Evolutionary conservation across 2,329 filamentous ascomycete genomes (phyloP).

Genomic region (Fusarium duplospermum): DNA sequence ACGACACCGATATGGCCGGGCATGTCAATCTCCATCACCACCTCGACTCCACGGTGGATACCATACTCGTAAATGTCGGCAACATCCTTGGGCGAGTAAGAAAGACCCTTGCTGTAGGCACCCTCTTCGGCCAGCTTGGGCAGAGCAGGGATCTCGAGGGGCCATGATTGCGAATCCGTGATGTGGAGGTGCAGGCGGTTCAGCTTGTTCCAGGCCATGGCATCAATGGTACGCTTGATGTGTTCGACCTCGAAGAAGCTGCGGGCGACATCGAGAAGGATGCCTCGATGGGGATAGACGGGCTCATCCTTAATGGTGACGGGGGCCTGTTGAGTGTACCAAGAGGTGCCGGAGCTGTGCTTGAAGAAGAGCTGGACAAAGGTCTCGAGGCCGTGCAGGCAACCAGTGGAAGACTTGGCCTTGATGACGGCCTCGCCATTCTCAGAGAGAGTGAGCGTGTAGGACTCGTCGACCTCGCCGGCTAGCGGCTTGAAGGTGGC

Average conservation of each 20-base stretch:
- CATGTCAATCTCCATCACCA: slow-evolving; percentile 73
- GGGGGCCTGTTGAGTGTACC: slow-evolving; percentile 79
- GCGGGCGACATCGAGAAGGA: slow-evolving; percentile 82
- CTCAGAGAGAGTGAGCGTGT: slow-evolving; percentile 70
- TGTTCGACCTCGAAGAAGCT: slow-evolving; percentile 76
- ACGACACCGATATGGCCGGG: slow-evolving; percentile 69
- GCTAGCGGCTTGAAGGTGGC: slow-evolving; percentile 70
- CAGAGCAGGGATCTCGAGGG: slow-evolving; percentile 80
- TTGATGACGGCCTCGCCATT: slow-evolving; percentile 71
- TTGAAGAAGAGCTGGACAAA: slow-evolving; percentile 84
- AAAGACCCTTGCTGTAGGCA: slow-evolving; percentile 74
- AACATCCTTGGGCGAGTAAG: slow-evolving; percentile 76
- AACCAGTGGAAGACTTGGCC: slow-evolving; percentile 74
- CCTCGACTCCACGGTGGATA: slow-evolving; percentile 67
- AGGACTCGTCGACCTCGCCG: slow-evolving; percentile 79
- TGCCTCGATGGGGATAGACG: slow-evolving; percentile 79
- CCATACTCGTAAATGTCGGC: slow-evolving; percentile 77
- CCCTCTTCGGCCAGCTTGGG: slow-evolving; percentile 77
- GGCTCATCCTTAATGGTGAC: slow-evolving; percentile 79
- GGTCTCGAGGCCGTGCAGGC: slow-evolving; percentile 79
- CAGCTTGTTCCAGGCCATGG: slow-evolving; percentile 82
- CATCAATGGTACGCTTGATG: slow-evolving; percentile 81
- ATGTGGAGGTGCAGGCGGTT: slow-evolving; percentile 85
- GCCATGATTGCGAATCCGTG: slow-evolving; percentile 88
- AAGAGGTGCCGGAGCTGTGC: slow-evolving; percentile 66